Base-by-base conservation (phyloP, 192 early-diverging fungal genomes). In the Paraglomus occultum region DNA sequence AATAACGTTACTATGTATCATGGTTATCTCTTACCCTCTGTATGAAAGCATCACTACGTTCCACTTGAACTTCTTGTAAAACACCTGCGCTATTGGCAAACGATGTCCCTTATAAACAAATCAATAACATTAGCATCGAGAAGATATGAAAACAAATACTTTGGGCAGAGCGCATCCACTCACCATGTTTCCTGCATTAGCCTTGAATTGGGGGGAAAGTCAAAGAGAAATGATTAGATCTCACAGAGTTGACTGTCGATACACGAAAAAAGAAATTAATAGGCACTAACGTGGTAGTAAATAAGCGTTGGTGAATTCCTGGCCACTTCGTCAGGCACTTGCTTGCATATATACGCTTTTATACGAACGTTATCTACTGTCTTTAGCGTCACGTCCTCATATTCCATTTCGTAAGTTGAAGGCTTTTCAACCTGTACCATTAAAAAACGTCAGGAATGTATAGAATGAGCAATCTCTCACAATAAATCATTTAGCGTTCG, bases 31-130 rank as follows among this genome's bases (percentile, higher is more conserved):
- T 74, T 88, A 92, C 84, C 97, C 96, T 71, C 97, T 84, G 66
- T 99, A 99, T n/a, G 95, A 97, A 17, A 98, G 82, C 92, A 99
- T 93, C 60, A 96, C 89, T 12, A 99, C 88, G 78, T 99, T 98
- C 79, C 85, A 88, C 18, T 82, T 79, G 44, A 85, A 83, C 22
- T 76, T 74, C 22, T 80, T 71, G 71, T 91, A 82, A 58, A 97
- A 80, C 4, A 88, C 74, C 61, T 87, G 82, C 20, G 95, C 94
- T 54, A 97, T 93, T 6, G 95, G 95, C 61, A 99, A 81, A 12
- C 97, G 84, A 74, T 99, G 96, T 46, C 97, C 97, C 91, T 87
- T 51, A 62, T 61, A 59, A 18, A 47, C 10, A 10, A 71, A 18
- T 31, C 12, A n/a, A n/a, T n/a, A n/a, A n/a, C n/a, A 11, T 52